Conservation (phyloP, 108 stramenopile species). For the Halocafeteria seosinensis region DNA sequence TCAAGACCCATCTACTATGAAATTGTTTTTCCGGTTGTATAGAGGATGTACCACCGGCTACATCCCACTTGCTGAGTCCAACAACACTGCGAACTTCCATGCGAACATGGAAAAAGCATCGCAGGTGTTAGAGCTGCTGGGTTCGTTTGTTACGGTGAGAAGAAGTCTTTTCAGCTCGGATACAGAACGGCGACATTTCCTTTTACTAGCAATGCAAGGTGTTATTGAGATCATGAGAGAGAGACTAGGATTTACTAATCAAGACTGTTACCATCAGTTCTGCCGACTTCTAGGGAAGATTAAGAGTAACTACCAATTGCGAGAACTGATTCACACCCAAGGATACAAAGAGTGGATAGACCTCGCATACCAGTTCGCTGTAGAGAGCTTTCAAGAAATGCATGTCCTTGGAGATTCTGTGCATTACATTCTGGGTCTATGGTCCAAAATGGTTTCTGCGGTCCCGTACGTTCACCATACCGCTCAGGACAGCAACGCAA, state of each 20-base stretch:
- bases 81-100: too few species aligned
- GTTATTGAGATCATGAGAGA: constrained; percentile 67
- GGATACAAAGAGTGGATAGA: constrained; percentile 84
- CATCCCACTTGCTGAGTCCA: constrained; percentile 63
- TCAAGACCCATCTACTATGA: constrained; percentile 62
- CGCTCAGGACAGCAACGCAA: constrained; percentile 57
- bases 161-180: constrained; percentile 79
- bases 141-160: constrained; percentile 44
- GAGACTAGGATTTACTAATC: constrained; percentile 76
- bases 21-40: constrained; percentile 77
- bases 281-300: constrained; percentile 81
- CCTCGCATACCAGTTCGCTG: constrained; percentile 68
- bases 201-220: constrained; percentile 58
- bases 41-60: constrained; percentile 59
- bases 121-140: constrained; percentile 3
- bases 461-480: constrained; percentile 84
- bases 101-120: background rate
- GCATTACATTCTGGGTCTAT: constrained; percentile 83
- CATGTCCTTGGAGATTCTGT: constrained; percentile 82
- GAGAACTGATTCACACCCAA: constrained; percentile 71
- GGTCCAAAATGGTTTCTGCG: constrained; percentile 84
- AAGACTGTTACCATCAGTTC: constrained; percentile 84
- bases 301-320: constrained; percentile 89
- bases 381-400: constrained; percentile 77
- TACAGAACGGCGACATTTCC: constrained; percentile 70